Percentiles rank a stretch among this genome's conserved stretches.
phyloP scores from a whole-genome alignment of 1,284 basidiomycete species.

The Boletus mariae region DNA sequence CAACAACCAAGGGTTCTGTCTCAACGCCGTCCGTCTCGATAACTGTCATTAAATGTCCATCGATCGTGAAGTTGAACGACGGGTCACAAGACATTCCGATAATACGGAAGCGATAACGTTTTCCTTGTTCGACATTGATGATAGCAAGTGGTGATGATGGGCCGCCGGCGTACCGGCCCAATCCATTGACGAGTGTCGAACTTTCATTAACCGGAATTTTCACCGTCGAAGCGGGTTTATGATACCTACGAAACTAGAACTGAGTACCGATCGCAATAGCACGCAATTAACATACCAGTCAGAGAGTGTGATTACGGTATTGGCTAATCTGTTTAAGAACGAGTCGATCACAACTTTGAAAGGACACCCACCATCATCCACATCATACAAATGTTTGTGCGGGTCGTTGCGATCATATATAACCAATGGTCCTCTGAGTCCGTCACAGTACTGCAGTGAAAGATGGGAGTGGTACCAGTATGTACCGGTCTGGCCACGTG shows the following conservation, averaged over 20 bases:
- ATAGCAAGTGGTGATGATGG: conserved; percentile 25
- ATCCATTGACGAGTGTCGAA: conserved; percentile 34
- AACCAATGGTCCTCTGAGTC: conserved; percentile 42
- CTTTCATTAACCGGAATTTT: conserved; percentile 6
- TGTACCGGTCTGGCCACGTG: conserved; percentile 39
- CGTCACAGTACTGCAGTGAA: conserved; percentile 35
- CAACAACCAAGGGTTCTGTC: conserved; percentile 38
- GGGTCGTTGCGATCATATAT: conserved; percentile 46
- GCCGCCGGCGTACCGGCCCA: conserved; percentile 27
- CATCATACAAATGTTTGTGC: conserved; percentile 36
- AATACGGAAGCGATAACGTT: conserved; percentile 37
- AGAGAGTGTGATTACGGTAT: conserved; percentile 23
- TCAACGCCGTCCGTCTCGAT: conserved; percentile 47
- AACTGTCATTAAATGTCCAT: conserved; percentile 38
- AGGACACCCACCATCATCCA: conserved; percentile 34
- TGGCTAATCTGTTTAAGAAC: conserved; percentile 8
- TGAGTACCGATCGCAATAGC: neutral
- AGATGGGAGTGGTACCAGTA: conserved; percentile 46
- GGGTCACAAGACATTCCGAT: conserved; percentile 34
- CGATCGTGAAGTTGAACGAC: conserved; percentile 38
- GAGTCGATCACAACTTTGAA: neutral
- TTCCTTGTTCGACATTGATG: conserved; percentile 23
- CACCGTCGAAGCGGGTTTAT: conserved; percentile 13
- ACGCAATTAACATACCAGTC: conserved; percentile 14
- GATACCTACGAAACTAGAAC: conserved; percentile 16